Conservation (phyloP, 2,329 filamentous ascomycete genomes). For the Bretziella fagacearum region DNA sequence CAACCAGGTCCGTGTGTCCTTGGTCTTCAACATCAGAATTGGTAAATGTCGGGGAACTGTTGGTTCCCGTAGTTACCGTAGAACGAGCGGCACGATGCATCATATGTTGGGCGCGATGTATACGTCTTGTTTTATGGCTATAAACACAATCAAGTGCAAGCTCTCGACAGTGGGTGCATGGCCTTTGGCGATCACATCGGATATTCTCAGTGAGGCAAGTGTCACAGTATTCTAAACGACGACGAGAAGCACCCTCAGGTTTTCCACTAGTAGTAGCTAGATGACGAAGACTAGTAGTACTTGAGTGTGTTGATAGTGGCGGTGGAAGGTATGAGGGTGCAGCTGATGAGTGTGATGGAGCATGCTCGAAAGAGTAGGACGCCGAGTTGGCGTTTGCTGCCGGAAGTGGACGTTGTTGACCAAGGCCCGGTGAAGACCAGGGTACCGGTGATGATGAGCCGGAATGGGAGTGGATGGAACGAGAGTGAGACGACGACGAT, state of each 20-base stretch:
- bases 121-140: too few relatives aligned
- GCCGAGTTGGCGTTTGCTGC: neutral
- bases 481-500: constrained; percentile 4
- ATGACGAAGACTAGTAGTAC: neutral
- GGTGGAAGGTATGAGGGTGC: neutral
- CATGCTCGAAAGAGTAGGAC: neutral
- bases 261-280: neutral
- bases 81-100: neutral
- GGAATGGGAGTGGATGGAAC: neutral
- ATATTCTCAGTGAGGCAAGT: neutral
- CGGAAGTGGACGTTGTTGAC: neutral
- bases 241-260: neutral
- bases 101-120: neutral
- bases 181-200: neutral
- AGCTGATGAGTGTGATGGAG: neutral
- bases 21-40: neutral
- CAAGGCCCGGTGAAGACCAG: neutral
- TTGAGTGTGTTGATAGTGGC: constrained; percentile 1
- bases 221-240: constrained; percentile 1
- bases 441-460: neutral
- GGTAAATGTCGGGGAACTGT: neutral
- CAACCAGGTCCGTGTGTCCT: neutral
- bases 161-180: constrained; percentile 5
- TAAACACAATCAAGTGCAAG: neutral
- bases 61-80: neutral